Evolutionary conservation across 495 filamentous ascomycete genomes (phyloP).

Genomic region (Daldinia vernicosa): DNA sequence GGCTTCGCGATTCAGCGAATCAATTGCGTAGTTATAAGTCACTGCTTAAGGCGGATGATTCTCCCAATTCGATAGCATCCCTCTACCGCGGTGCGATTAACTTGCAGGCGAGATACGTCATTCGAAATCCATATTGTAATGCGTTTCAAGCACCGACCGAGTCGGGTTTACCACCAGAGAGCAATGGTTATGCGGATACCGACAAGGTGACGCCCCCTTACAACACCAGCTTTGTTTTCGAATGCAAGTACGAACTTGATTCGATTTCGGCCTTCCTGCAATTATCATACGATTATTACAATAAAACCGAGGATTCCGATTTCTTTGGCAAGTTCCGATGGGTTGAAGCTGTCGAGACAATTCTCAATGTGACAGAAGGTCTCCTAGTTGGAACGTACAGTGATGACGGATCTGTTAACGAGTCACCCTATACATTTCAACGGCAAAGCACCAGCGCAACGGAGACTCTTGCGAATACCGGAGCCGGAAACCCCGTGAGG

Average conservation of each 20-base stretch:
- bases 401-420: conserved; percentile 60
- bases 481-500: conserved; percentile 65
- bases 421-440: conserved; percentile 65
- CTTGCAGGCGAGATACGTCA: conserved; percentile 68
- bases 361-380: conserved; percentile 59
- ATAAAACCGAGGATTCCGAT: conserved; percentile 62
- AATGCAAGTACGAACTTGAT: conserved; percentile 74
- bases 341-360: conserved; percentile 58
- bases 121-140: conserved; percentile 70
- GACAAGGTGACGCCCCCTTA: conserved; percentile 43
- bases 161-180: conserved; percentile 54
- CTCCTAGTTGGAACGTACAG: conserved; percentile 67
- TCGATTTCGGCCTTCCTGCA: conserved; percentile 71
- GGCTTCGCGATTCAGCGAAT: conserved; percentile 74
- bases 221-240: conserved; percentile 49
- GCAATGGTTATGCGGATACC: conserved; percentile 47
- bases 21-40: conserved; percentile 72
- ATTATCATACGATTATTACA: conserved; percentile 65
- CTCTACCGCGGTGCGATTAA: conserved; percentile 73
- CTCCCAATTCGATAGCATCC: conserved; percentile 60
- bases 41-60: conserved; percentile 57
- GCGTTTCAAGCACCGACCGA: conserved; percentile 70
- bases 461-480: conserved; percentile 68
- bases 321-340: conserved; percentile 68
- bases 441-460: conserved; percentile 61